Evolutionary conservation across 1,284 basidiomycete genomes (phyloP).

Genomic region (Boletus sp.): DNA sequence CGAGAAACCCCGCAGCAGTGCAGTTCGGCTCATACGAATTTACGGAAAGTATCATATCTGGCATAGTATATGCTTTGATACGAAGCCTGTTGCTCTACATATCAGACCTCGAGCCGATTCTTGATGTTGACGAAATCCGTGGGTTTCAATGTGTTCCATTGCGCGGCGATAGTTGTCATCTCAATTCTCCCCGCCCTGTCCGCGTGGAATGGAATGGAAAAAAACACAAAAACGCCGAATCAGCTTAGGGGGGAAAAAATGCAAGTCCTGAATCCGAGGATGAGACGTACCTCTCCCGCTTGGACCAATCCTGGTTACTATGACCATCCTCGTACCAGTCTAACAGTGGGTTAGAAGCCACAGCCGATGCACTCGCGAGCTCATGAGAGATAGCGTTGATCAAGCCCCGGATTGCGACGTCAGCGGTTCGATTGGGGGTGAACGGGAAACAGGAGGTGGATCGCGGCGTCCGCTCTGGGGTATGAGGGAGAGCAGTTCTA

Average conservation of each 20-base stretch:
- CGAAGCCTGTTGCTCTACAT: not conserved
- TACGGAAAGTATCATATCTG: conserved; percentile 19
- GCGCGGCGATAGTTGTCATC: conserved; percentile 42
- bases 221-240: conserved; percentile 6
- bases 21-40: conserved; percentile 7
- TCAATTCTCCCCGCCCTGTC: conserved; percentile 48
- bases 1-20: not conserved
- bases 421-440: conserved; percentile 54
- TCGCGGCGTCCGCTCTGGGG: conserved; percentile 48
- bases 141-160: conserved; percentile 45
- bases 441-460: conserved; percentile 53
- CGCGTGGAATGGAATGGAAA: conserved; percentile 5
- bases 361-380: conserved; percentile 1
- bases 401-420: conserved; percentile 45
- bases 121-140: conserved; percentile 51
- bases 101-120: conserved; percentile 47
- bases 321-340: conserved; percentile 47
- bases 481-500: conserved; percentile 48
- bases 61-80: conserved; percentile 22
- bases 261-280: not conserved
- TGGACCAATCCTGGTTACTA: conserved; percentile 48
- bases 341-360: conserved; percentile 25
- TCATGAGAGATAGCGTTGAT: conserved; percentile 40
- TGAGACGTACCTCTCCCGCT: conserved; percentile 44
- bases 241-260: conserved; percentile 1